Evolutionary conservation across 2,329 filamentous ascomycete genomes (phyloP).

Genomic region (Colletotrichum scovillei): DNA sequence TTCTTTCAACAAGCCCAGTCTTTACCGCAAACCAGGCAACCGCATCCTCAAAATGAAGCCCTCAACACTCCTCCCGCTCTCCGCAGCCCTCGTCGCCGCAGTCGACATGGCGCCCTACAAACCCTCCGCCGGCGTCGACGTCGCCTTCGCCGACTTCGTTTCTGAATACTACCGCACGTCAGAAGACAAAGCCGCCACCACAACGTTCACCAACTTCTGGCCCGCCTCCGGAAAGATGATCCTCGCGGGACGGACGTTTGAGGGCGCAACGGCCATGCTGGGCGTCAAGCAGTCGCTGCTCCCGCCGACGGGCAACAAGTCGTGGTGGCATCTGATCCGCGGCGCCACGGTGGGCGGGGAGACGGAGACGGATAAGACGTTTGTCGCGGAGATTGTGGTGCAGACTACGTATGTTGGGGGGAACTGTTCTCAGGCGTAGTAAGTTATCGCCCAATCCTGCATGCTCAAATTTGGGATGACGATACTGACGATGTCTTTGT

Average conservation of each 20-base stretch:
- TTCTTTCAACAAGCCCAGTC: neutral
- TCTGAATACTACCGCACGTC: slow-evolving; percentile 17
- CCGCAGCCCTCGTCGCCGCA: neutral
- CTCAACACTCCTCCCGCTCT: neutral
- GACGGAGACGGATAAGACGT: slow-evolving; percentile 10
- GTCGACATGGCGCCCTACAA: slow-evolving; percentile 22
- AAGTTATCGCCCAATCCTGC: neutral
- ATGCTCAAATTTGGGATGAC: no score
- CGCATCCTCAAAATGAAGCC: slow-evolving; percentile 8
- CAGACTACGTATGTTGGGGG: slow-evolving; percentile 20
- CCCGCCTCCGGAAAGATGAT: slow-evolving; percentile 13
- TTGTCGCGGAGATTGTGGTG: slow-evolving; percentile 19
- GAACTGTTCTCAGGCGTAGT: slow-evolving; percentile 26
- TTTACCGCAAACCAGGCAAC: neutral
- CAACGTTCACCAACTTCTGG: slow-evolving; percentile 29
- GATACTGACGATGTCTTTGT: neutral
- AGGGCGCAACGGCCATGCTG: slow-evolving; percentile 9
- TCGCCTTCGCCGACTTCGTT: slow-evolving; percentile 6
- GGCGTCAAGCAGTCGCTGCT: slow-evolving; percentile 25
- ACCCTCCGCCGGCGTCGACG: slow-evolving; percentile 12
- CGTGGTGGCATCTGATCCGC: slow-evolving; percentile 30
- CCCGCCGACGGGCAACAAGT: slow-evolving; percentile 10
- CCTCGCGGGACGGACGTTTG: neutral
- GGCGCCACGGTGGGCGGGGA: slow-evolving; percentile 15
- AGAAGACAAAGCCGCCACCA: slow-evolving; percentile 11